Base-by-base conservation (phyloP, 2,329 filamentous ascomycete genomes). In the Alternaria atra region DNA sequence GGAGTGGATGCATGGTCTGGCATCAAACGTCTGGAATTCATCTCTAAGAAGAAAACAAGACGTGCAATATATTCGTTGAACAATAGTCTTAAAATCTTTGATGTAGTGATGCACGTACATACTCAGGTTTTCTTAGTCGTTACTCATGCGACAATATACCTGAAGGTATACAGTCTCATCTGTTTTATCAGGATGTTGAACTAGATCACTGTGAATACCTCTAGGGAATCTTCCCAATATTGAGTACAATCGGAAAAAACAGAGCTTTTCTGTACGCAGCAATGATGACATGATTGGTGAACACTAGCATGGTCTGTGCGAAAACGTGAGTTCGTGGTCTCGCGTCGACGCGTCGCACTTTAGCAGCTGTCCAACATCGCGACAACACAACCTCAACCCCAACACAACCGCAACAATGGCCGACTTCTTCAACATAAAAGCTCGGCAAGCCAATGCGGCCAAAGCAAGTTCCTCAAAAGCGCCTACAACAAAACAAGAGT, bases 371-470 rank as follows among this genome's bases (percentile, higher is more conserved):
- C 6, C 57, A 32, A 10, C 44, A 50, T 37, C 55, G 30, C 58
- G 60, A 63, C 55, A 50, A 40, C 60, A 42, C 57, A 60, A 63
- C 57, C 53, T 52, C 54, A 40, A 57, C 54, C 25, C 55, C 40
- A 53, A 53, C 55, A 23, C 46, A 63, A 52, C 54, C 39, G n/a
- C 47, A 46, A 39, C 54, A 57, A 97, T 97, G 91, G 89, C 93
- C 51, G 94, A 88, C 77, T 99, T 99, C 80, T 99, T 99, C 81
- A 94, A 97, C 79, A 86, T 97, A 73, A 97, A 97, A 81, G 94
- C 94, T 55, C 89, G 94, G 46, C 86, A 88, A 64, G 84, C 84
- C 40, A 86, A 93, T 75, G 91, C 90, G 55, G 91, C 89, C 10
- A 89, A 91, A n/a, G 85, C 84, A 2, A 90, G 87, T 78, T 88